Conservation (phyloP, 2,329 filamentous ascomycete species). For the Zalaria obscura region DNA sequence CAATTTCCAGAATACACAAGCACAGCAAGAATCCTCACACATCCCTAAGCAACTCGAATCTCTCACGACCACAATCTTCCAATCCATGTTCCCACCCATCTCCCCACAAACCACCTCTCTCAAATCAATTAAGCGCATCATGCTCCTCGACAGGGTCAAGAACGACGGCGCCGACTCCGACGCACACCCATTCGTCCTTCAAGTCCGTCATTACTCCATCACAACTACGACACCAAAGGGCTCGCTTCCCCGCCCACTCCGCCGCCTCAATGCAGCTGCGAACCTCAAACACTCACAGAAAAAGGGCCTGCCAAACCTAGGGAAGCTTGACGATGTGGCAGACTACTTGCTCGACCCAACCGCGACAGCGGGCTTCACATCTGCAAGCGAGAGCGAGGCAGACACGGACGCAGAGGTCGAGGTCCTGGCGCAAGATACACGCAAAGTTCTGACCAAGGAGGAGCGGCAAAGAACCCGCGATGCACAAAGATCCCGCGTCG, state of each 20-base stretch:
- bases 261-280: conserved; percentile 74
- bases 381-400: conserved; percentile 80
- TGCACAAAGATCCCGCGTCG: conserved; percentile 5
- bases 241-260: conserved; percentile 61
- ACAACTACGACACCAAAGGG: conserved; percentile 69
- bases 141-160: conserved; percentile 72
- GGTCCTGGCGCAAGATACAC: conserved; percentile 46
- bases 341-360: conserved; percentile 79
- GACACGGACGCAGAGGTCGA: conserved; percentile 96
- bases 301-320: conserved; percentile 62
- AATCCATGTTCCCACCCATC: conserved; percentile 90
- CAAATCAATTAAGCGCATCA: conserved; percentile 79
- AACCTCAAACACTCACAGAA: conserved; percentile 48
- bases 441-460: conserved; percentile 45
- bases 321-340: conserved; percentile 80
- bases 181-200: conserved; percentile 53
- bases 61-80: conserved; percentile 85
- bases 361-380: conserved; percentile 72
- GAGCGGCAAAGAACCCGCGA: conserved; percentile 29
- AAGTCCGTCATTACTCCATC: conserved; percentile 88
- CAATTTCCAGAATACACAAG: conserved; percentile 61
- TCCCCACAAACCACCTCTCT: conserved; percentile 82
- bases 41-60: conserved; percentile 92
- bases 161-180: conserved; percentile 15
- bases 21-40: conserved; percentile 32